phyloP scores from a whole-genome alignment of 2,329 filamentous ascomycete genomes.

The Teratosphaeriaceae sp. region DNA sequence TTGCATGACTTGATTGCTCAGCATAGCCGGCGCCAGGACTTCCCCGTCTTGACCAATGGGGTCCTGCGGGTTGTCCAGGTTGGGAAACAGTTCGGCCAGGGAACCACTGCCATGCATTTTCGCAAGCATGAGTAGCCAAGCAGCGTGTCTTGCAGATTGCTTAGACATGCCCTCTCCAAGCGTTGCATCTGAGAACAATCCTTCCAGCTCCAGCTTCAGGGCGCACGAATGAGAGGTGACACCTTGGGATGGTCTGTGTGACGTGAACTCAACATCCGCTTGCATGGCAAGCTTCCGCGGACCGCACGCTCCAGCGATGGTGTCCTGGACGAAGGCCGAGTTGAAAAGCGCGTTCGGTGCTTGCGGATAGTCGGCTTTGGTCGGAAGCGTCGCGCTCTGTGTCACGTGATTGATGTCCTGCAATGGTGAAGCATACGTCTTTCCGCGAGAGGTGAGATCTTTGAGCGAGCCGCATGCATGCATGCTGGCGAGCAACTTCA shows the following conservation, averaged over 20 bases:
- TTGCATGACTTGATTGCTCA: slow-evolving; percentile 6
- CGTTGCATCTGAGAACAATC: slow-evolving; percentile 7
- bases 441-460: slow-evolving; percentile 1
- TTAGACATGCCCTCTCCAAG: slow-evolving; percentile 11
- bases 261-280: slow-evolving; percentile 7
- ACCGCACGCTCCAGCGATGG: slow-evolving; percentile 5
- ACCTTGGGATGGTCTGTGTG: not conserved
- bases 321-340: not conserved
- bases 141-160: slow-evolving; percentile 11
- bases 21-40: not conserved
- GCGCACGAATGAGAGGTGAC: not conserved
- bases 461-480: slow-evolving; percentile 9
- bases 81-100: slow-evolving; percentile 10
- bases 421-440: not conserved
- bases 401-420: not conserved
- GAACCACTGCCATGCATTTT: slow-evolving; percentile 13
- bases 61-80: not conserved
- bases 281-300: slow-evolving; percentile 4
- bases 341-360: slow-evolving; percentile 12
- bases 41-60: not conserved
- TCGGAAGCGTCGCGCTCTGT: slow-evolving; percentile 7
- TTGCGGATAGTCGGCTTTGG: slow-evolving; percentile 13
- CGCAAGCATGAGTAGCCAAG: slow-evolving; percentile 14
- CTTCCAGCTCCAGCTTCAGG: slow-evolving; percentile 8
- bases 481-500: slow-evolving; percentile 11